A percentile compares a stretch with the other conserved stretches of the same genome.
These are phyloP conservation scores for Lumnitzera racemosa DNA, from an alignment of 345 rosid genomes.

Conservation along the genomic window DNA sequence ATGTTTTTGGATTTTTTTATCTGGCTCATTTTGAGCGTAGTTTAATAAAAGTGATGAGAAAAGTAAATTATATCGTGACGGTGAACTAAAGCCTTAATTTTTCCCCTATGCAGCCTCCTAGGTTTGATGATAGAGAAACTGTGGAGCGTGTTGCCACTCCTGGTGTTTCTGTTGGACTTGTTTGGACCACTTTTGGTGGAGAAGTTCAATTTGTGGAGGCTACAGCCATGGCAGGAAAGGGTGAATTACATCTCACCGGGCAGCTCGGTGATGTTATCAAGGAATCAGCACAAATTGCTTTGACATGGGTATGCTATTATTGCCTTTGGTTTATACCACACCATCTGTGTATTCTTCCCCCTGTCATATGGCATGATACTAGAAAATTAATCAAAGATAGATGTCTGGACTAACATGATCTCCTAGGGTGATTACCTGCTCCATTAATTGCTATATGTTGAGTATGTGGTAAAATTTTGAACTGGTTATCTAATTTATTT, in stretches of 20 bases:
- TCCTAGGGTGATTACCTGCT: no score
- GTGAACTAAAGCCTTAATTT: neutral
- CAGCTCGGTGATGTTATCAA: slow-evolving; percentile 99
- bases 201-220: slow-evolving; percentile 99
- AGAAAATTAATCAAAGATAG: no score
- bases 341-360: neutral
- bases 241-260: slow-evolving; percentile 93
- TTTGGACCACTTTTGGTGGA: slow-evolving; percentile 97
- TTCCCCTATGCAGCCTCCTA: slow-evolving; percentile 72
- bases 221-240: slow-evolving; percentile 81
- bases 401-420: no score
- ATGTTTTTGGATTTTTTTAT: no score
- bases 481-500: no score
- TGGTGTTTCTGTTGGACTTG: slow-evolving; percentile 93
- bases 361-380: neutral
- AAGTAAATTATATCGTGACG: neutral
- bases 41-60: neutral
- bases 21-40: neutral
- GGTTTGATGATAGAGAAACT: slow-evolving; percentile 84
- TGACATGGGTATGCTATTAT: slow-evolving; percentile 77
- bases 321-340: neutral
- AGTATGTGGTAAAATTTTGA: no score
- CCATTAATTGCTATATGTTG: no score
- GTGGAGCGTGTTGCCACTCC: slow-evolving; percentile 94
- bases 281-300: slow-evolving; percentile 96